These are phyloP conservation scores for Phytophthora tentaculata DNA, from an alignment of 352 stramenopile species.

Conservation along the genomic window DNA sequence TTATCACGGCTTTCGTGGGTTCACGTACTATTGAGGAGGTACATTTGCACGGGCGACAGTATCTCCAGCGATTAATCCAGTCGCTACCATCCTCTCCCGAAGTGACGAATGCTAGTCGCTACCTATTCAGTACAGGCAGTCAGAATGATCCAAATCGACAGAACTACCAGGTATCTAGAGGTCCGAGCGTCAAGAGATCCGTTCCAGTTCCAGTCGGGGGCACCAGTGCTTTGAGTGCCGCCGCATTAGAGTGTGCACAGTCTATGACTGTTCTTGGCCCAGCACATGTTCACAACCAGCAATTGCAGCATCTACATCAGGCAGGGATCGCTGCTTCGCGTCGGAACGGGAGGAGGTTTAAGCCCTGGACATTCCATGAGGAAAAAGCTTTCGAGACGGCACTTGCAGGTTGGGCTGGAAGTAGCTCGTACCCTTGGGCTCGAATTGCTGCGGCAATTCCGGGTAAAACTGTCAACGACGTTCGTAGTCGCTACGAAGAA, in stretches of 20 bases:
- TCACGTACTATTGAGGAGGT: slow-evolving; percentile 75
- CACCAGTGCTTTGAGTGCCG: slow-evolving; percentile 26
- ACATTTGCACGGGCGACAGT: slow-evolving; percentile 67
- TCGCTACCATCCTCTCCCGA: slow-evolving; percentile 35
- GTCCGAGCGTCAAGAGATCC: slow-evolving; percentile 5
- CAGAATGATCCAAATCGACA: slow-evolving; percentile 40
- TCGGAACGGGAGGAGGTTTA: slow-evolving; percentile 41
- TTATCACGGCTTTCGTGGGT: slow-evolving; percentile 76
- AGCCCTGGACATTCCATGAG: slow-evolving; percentile 81
- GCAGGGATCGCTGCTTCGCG: slow-evolving; percentile 17
- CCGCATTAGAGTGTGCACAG: slow-evolving; percentile 39
- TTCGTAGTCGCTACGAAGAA: slow-evolving; percentile 73
- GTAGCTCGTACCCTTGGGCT: slow-evolving; percentile 77
- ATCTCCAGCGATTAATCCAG: slow-evolving; percentile 78
- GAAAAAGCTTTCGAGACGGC: slow-evolving; percentile 83
- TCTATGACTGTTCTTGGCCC: slow-evolving; percentile 25
- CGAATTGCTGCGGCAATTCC: slow-evolving; percentile 76
- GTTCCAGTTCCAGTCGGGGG: slow-evolving; percentile 1
- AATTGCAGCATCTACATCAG: slow-evolving; percentile 21
- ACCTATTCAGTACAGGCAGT: slow-evolving; percentile 28
- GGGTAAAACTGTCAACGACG: slow-evolving; percentile 79
- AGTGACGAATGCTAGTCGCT: slow-evolving; percentile 17
- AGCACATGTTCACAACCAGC: slow-evolving; percentile 22
- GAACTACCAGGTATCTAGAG: slow-evolving; percentile 29
- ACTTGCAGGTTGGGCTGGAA: slow-evolving; percentile 62